phyloP scores from a whole-genome alignment of 257 asterid genomes.

The Penstemon davidsonii region DNA sequence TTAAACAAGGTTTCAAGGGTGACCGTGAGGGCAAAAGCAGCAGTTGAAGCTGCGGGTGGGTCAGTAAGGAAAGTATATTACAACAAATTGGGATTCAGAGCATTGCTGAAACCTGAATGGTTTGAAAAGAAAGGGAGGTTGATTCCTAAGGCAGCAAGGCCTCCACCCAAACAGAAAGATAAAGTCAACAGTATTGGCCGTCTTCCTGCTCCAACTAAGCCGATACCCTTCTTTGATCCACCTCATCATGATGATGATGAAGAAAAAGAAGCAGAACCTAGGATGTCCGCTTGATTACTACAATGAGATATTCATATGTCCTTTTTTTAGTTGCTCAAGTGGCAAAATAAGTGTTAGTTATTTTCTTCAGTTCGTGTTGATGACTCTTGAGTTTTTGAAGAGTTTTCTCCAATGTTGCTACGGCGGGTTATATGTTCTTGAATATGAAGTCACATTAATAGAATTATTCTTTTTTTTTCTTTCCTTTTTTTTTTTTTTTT shows the following conservation, averaged over 20 bases:
- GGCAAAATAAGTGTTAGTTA: no score
- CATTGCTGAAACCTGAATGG: conserved; percentile 93
- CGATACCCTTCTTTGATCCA: conserved; percentile 48
- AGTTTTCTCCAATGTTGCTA: no score
- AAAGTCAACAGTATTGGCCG: conserved; percentile 92
- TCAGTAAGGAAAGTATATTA: conserved; percentile 86
- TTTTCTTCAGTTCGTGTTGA: neutral
- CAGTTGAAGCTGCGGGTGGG: conserved; percentile 93
- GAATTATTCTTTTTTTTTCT: no score
- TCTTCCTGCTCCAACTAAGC: conserved; percentile 92
- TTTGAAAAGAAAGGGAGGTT: conserved; percentile 92
- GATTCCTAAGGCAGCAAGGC: conserved; percentile 87
- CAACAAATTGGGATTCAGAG: conserved; percentile 81
- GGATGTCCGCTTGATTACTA: neutral
- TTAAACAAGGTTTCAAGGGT: conserved; percentile 77
- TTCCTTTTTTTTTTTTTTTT: no score
- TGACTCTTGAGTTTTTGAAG: neutral
- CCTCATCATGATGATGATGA: conserved; percentile 25
- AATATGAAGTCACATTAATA: no score
- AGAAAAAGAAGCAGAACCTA: conserved; percentile 43
- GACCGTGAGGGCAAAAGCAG: conserved; percentile 87
- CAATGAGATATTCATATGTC: no score
- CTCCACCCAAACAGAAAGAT: conserved; percentile 82
- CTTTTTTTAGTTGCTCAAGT: no score
- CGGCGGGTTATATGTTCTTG: no score